Percentiles rank a stretch among this genome's conserved stretches.
These are phyloP conservation scores for Penicillium subrubescens DNA, from an alignment of 495 filamentous ascomycete genomes.

Conservation along the genomic window DNA sequence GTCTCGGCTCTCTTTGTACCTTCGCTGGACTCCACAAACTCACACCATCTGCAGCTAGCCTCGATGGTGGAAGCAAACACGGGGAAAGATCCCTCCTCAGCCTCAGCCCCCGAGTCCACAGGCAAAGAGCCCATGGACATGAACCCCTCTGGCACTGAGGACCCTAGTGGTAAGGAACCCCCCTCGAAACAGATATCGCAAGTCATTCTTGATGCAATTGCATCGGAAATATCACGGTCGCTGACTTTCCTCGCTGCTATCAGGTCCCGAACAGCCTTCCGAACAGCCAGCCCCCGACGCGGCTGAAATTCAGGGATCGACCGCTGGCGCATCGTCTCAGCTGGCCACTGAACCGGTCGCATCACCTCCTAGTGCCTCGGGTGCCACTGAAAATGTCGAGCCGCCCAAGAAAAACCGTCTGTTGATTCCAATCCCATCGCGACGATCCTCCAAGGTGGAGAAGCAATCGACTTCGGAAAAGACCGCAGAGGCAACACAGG, in stretches of 20 bases:
- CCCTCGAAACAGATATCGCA: not conserved
- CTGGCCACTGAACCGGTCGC: conserved; percentile 24
- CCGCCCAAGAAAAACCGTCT: conserved; percentile 59
- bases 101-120: conserved; percentile 33
- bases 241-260: conserved; percentile 16
- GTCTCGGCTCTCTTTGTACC: conserved; percentile 10
- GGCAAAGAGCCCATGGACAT: conserved; percentile 46
- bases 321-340: conserved; percentile 28
- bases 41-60: conserved; percentile 22
- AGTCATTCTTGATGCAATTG: not conserved
- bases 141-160: conserved; percentile 34
- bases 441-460: conserved; percentile 66
- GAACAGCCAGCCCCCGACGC: conserved; percentile 29
- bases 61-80: conserved; percentile 44
- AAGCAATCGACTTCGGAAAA: conserved; percentile 62
- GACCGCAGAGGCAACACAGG: conserved; percentile 64
- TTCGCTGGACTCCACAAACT: not conserved
- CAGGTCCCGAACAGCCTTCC: conserved; percentile 37
- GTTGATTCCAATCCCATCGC: conserved; percentile 63
- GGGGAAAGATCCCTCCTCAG: conserved; percentile 37
- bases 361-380: conserved; percentile 12
- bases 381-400: conserved; percentile 22
- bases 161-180: conserved; percentile 23
- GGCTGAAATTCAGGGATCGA: conserved; percentile 31
- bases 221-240: conserved; percentile 2